Percentiles rank a stretch among this genome's conserved stretches.
Evolutionary conservation across 768 basidiomycete species (phyloP).

Genomic region (Suillus hirtellus): DNA sequence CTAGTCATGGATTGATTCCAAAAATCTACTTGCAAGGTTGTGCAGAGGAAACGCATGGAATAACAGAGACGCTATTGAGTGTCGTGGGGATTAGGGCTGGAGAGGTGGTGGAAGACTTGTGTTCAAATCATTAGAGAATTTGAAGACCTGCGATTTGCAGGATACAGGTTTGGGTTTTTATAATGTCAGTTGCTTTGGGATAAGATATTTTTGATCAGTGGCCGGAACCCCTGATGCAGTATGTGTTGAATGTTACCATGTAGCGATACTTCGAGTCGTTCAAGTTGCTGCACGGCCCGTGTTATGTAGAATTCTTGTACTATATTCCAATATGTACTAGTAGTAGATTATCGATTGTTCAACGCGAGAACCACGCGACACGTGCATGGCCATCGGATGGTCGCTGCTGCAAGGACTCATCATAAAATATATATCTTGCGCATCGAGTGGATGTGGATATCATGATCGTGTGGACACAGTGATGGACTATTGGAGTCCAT

Average conservation of each 20-base stretch:
- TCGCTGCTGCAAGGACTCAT: not conserved
- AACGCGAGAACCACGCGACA: not conserved
- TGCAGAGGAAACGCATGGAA: slow-evolving; percentile 39
- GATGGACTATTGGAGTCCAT: not conserved
- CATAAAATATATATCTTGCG: not conserved
- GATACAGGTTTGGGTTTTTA: not conserved
- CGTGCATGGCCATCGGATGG: not conserved
- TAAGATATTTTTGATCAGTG: not conserved
- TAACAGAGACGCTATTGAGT: slow-evolving; percentile 49
- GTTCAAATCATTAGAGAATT: slow-evolving; percentile 2
- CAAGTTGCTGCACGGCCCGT: not conserved
- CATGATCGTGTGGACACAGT: not conserved
- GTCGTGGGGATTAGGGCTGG: slow-evolving; percentile 45
- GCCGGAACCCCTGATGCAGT: not conserved
- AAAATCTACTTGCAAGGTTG: slow-evolving; percentile 40
- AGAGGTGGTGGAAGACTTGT: slow-evolving; percentile 43
- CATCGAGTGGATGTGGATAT: too few relatives aligned
- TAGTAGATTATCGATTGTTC: not conserved
- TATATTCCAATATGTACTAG: not conserved
- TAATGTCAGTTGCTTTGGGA: not conserved
- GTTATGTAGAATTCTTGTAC: not conserved
- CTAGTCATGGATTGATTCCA: slow-evolving; percentile 7
- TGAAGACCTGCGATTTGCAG: too few relatives aligned
- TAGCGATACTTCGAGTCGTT: not conserved
- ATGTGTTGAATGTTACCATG: not conserved